These are phyloP conservation scores for Pseudogymnoascus sp. DNA, from an alignment of 2,329 filamentous ascomycete genomes.

Conservation along the genomic window DNA sequence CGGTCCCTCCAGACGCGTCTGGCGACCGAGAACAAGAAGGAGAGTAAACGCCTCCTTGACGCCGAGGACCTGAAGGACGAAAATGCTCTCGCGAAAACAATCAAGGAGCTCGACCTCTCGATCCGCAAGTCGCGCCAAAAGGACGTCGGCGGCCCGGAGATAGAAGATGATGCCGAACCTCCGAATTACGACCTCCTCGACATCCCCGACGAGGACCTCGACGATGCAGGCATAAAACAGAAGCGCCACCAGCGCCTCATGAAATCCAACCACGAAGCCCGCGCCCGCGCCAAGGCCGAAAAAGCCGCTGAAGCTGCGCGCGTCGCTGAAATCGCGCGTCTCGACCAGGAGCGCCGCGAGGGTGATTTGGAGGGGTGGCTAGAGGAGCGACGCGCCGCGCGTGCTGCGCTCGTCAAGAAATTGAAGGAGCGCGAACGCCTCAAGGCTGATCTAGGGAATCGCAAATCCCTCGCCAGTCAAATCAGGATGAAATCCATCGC, in stretches of 20 bases:
- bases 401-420: conserved; percentile 62
- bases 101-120: conserved; percentile 83
- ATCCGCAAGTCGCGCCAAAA: conserved; percentile 88
- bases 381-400: conserved; percentile 66
- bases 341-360: conserved; percentile 75
- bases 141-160: conserved; percentile 71
- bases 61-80: conserved; percentile 91
- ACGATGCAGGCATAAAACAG: conserved; percentile 83
- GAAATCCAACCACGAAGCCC: conserved; percentile 90
- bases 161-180: conserved; percentile 69
- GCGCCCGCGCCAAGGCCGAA: conserved; percentile 88
- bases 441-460: conserved; percentile 90
- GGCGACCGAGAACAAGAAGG: conserved; percentile 77
- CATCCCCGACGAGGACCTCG: conserved; percentile 81
- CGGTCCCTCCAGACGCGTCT: conserved; percentile 70
- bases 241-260: conserved; percentile 88
- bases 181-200: conserved; percentile 86
- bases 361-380: conserved; percentile 84
- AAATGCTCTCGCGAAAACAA: conserved; percentile 68
- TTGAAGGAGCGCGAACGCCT: conserved; percentile 92
- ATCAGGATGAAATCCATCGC: conserved; percentile 98
- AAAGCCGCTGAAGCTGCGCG: conserved; percentile 89
- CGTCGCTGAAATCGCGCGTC: conserved; percentile 70
- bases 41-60: conserved; percentile 76
- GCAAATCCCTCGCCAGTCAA: conserved; percentile 91